phyloP scores from a whole-genome alignment of 2,329 filamentous ascomycete species.

The Sordariomycetes sp. region DNA sequence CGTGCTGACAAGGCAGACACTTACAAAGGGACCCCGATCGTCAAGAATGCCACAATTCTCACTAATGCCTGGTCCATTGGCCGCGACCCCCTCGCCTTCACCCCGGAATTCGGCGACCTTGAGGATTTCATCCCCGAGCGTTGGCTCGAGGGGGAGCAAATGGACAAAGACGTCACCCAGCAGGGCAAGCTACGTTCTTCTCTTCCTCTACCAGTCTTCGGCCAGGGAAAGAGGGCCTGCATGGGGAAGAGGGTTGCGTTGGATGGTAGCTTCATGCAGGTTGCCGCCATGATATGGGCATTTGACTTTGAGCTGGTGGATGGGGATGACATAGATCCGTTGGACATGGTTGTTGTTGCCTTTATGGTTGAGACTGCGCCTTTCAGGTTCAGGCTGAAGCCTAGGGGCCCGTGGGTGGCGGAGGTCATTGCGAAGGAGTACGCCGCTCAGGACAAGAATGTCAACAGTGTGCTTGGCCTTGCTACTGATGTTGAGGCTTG shows the following conservation, averaged over 20 bases:
- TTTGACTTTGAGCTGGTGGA: slow-evolving; percentile 26
- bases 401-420: background rate
- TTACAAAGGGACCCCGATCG: slow-evolving; percentile 30
- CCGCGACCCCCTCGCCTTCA: slow-evolving; percentile 28
- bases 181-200: slow-evolving; percentile 9
- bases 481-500: background rate
- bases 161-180: slow-evolving; percentile 15
- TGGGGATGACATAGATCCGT: slow-evolving; percentile 11
- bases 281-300: slow-evolving; percentile 36
- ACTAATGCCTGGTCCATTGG: slow-evolving; percentile 29
- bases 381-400: slow-evolving; percentile 5
- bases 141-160: slow-evolving; percentile 15
- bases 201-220: slow-evolving; percentile 28
- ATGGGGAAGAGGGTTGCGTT: slow-evolving; percentile 34
- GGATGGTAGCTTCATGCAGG: slow-evolving; percentile 15
- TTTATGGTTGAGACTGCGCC: slow-evolving; percentile 5
- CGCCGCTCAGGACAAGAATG: slow-evolving; percentile 1
- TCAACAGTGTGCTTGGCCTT: background rate
- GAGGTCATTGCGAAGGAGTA: slow-evolving; percentile 1
- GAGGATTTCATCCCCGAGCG: slow-evolving; percentile 21
- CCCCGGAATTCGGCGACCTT: slow-evolving; percentile 21
- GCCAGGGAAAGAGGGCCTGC: slow-evolving; percentile 23
- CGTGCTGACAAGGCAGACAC: slow-evolving; percentile 22
- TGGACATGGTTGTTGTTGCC: slow-evolving; percentile 5
- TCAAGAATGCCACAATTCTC: slow-evolving; percentile 31